A percentile compares a stretch with the other conserved stretches of the same genome.
Conservation (phyloP, 768 basidiomycete species). For the Naganishia randhawae region DNA sequence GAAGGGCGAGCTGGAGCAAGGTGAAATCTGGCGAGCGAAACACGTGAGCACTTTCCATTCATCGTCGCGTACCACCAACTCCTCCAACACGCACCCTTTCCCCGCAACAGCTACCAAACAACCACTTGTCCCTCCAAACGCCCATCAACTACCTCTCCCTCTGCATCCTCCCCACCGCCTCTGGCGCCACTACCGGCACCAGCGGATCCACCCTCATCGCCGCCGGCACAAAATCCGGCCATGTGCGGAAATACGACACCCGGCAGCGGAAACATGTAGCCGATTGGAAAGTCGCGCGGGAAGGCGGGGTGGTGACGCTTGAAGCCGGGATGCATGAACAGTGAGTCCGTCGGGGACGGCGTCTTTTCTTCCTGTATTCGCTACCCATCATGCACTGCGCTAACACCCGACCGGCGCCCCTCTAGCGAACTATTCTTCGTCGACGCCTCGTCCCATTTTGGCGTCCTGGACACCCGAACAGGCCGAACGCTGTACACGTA, state of each 20-base stretch:
- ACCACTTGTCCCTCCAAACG: conserved; percentile 39
- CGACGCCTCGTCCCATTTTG: conserved; percentile 42
- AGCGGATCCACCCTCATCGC: conserved; percentile 31
- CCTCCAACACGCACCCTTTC: background rate
- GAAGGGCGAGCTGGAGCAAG: conserved; percentile 39
- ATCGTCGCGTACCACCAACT: background rate
- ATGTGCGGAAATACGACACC: conserved; percentile 46
- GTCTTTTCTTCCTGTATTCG: background rate
- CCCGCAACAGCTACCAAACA: conserved; percentile 42
- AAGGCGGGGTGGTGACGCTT: conserved; percentile 43
- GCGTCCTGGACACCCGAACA: conserved; percentile 42
- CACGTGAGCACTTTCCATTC: conserved; percentile 37
- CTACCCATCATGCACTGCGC: background rate
- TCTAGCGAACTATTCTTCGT: conserved; percentile 48
- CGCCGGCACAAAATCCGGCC: conserved; percentile 47
- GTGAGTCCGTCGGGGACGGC: conserved; percentile 33
- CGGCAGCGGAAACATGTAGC: conserved; percentile 44
- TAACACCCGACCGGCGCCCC: background rate
- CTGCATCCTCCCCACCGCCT: conserved; percentile 31
- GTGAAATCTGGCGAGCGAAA: conserved; percentile 49
- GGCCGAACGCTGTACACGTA: conserved; percentile 45
- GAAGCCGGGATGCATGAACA: conserved; percentile 38
- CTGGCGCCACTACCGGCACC: conserved; percentile 21
- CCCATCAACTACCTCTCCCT: conserved; percentile 47
- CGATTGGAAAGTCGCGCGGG: conserved; percentile 47